Conservation (phyloP, 2,329 filamentous ascomycete species). For the Fonsecaea monophora region DNA sequence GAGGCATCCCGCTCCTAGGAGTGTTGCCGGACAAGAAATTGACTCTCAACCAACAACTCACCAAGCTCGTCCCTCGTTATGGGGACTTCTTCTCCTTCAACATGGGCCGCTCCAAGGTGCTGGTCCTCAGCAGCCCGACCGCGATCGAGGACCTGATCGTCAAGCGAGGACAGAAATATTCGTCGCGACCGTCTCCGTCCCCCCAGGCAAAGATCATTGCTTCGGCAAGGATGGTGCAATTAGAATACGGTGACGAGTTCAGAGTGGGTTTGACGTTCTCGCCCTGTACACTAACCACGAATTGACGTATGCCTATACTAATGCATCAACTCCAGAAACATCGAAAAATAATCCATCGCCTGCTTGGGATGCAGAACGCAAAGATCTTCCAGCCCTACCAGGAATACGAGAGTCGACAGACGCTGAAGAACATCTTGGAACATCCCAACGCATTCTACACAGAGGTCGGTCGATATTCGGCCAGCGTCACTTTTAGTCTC, state of each 20-base stretch:
- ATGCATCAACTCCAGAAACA: conserved; percentile 18
- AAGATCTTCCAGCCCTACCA: conserved; percentile 29
- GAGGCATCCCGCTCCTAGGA: conserved; percentile 19
- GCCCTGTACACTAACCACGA: too few relatives aligned
- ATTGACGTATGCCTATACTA: not conserved
- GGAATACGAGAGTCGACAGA: conserved; percentile 27
- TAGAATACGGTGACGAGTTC: conserved; percentile 28
- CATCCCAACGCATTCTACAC: conserved; percentile 14
- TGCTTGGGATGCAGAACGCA: conserved; percentile 25
- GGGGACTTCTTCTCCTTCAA: conserved; percentile 29
- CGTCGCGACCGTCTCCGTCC: conserved; percentile 20
- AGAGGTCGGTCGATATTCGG: conserved; percentile 26
- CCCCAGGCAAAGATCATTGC: conserved; percentile 22
- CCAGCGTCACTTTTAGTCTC: conserved; percentile 29
- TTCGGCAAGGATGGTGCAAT: conserved; percentile 18
- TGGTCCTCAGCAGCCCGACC: conserved; percentile 27
- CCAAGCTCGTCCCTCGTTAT: conserved; percentile 17
- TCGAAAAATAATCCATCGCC: conserved; percentile 20
- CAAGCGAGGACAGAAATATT: conserved; percentile 26
- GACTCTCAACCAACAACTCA: conserved; percentile 21
- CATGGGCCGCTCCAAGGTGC: conserved; percentile 20
- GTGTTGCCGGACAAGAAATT: conserved; percentile 5
- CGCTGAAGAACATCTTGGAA: conserved; percentile 29
- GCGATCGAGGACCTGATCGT: conserved; percentile 28
- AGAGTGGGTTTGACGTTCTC: conserved; percentile 8